These are phyloP conservation scores for Mycena albidolilacea DNA, from an alignment of 768 basidiomycete genomes.

Conservation along the genomic window DNA sequence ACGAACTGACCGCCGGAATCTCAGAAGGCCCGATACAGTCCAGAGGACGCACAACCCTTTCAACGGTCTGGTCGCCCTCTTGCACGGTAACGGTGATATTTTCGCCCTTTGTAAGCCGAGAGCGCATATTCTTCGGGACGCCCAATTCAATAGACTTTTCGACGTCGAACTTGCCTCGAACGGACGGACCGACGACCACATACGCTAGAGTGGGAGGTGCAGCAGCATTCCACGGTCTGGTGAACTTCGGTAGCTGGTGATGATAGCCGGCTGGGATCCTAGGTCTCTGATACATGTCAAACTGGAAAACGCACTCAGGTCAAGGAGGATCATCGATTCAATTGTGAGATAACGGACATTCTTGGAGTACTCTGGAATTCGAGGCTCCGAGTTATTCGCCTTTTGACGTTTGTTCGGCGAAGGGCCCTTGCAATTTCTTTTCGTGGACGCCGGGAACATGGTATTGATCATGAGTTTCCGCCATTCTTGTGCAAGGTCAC, in stretches of 20 bases:
- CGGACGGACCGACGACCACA: constrained; percentile 52
- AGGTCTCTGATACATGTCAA: constrained; percentile 37
- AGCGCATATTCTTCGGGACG: constrained; percentile 36
- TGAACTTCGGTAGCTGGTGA: constrained; percentile 40
- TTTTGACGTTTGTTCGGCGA: constrained; percentile 34
- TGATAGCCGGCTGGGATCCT: constrained; percentile 39
- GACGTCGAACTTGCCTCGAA: constrained; percentile 50
- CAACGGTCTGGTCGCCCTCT: constrained; percentile 32
- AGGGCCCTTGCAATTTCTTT: constrained; percentile 26
- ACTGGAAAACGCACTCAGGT: constrained; percentile 7
- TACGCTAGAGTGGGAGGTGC: constrained; percentile 50
- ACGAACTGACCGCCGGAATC: constrained; percentile 62
- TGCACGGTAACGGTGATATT: constrained; percentile 32
- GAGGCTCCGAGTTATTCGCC: constrained; percentile 16
- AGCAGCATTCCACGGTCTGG: constrained; percentile 12
- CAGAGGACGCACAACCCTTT: constrained; percentile 28
- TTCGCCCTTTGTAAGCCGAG: constrained; percentile 33
- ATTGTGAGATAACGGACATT: constrained; percentile 6
- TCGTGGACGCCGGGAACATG: constrained; percentile 72
- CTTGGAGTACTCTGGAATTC: constrained; percentile 26
- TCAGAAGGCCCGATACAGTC: constrained; percentile 55
- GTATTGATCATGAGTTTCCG: constrained; percentile 62
- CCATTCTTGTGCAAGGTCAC: constrained; percentile 69
- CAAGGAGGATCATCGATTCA: neutral
- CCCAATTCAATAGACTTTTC: constrained; percentile 37